Percentiles rank a stretch among this genome's conserved stretches.
These are phyloP conservation scores for Trypanosoma brucei DNA, from an alignment of 208 protist genomes.

Conservation along the genomic window DNA sequence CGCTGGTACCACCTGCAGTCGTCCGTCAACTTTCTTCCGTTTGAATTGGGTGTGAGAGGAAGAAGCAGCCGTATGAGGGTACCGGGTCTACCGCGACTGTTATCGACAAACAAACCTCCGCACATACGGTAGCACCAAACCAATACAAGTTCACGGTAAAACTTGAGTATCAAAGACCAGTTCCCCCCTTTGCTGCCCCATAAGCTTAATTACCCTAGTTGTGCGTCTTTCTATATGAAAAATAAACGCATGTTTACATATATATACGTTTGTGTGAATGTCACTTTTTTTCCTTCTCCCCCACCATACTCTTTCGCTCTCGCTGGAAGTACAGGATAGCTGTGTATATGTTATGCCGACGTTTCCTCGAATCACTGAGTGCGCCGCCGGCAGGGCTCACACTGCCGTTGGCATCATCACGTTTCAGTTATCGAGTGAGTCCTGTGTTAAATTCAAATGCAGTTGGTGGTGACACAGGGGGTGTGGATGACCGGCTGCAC, in stretches of 20 bases:
- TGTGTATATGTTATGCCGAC: not conserved
- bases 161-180: too few species aligned
- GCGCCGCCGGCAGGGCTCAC: too few species aligned
- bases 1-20: too few species aligned
- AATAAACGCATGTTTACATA: slow-evolving; percentile 2
- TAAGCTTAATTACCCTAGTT: not conserved
- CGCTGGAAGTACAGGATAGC: not conserved
- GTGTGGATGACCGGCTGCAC: not conserved
- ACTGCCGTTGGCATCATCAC: not conserved
- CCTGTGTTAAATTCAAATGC: not conserved
- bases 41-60: too few species aligned
- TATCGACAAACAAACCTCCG: too few species aligned
- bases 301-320: not conserved
- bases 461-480: not conserved
- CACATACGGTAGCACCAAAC: too few species aligned
- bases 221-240: not conserved
- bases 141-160: too few species aligned
- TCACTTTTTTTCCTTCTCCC: not conserved
- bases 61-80: too few species aligned
- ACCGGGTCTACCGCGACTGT: too few species aligned
- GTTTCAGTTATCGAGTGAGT: not conserved
- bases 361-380: not conserved
- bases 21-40: too few species aligned
- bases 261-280: slow-evolving; percentile 4
- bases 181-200: too few species aligned